Conservation (phyloP, 805 yeast species). For the Pichia deserticola region DNA sequence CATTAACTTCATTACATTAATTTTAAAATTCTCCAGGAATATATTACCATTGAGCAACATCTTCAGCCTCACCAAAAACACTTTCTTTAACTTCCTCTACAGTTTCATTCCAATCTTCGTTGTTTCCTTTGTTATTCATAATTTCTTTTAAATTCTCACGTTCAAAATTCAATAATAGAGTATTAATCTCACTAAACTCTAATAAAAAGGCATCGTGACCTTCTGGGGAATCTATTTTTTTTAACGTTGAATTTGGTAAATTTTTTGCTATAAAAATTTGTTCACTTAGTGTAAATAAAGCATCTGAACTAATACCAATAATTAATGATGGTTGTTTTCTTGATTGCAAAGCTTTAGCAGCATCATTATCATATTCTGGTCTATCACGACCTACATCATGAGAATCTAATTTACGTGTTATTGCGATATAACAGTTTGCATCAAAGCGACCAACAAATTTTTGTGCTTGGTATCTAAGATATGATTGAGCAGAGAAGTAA, state of each 20-base stretch:
- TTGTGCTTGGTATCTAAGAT: constrained; percentile 87
- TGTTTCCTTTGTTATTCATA: constrained; percentile 44
- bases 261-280: constrained; percentile 75
- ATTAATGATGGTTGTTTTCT: constrained; percentile 72
- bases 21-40: no score
- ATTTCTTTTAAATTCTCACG: constrained; percentile 48
- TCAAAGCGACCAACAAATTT: constrained; percentile 88
- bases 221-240: constrained; percentile 80
- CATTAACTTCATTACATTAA: no score
- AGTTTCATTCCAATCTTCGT: constrained; percentile 38
- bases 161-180: constrained; percentile 61
- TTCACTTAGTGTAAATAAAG: constrained; percentile 84
- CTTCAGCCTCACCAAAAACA: constrained; percentile 94
- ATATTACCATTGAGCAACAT: constrained; percentile 80
- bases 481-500: constrained; percentile 91
- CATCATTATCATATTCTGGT: constrained; percentile 30
- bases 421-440: constrained; percentile 93
- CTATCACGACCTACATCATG: constrained; percentile 88
- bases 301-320: constrained; percentile 88
- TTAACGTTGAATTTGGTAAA: constrained; percentile 61
- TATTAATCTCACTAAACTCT: constrained; percentile 79
- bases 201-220: constrained; percentile 96
- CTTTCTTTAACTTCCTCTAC: constrained; percentile 48
- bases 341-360: constrained; percentile 47
- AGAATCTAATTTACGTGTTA: constrained; percentile 88